Base-by-base conservation (phyloP, 148 eudicot species). In the Drosera capensis region DNA sequence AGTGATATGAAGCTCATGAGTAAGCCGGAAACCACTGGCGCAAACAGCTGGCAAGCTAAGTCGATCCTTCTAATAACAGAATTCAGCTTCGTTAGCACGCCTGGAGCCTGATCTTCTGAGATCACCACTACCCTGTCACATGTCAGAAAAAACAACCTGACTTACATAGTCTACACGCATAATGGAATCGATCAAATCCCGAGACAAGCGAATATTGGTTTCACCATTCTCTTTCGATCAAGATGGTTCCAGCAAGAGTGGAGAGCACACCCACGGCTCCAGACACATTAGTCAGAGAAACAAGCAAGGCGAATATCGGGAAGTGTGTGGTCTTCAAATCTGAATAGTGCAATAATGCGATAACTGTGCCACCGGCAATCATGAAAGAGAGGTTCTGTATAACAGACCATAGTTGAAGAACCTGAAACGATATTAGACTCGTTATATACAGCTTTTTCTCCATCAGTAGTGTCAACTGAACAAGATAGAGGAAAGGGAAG, bases 151-250 rank as follows among this genome's bases (percentile, higher is more conserved):
- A 2, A 41, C 14, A 14, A 2, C 20, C 24, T 23, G 35, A 7
- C 14, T 34, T 15, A 34, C 3, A 11, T 15, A 34, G n/a, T 11
- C 14, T 1, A 34, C n/a, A 34, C 14, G 38, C 14, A 1, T 1
- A 15, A 15, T 11, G 14, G 38, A 30, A 1, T 13, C 38, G 14
- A 34, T n/a, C n/a, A n/a, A n/a, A n/a, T 29, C 12, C n/a, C 38
- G 38, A 34, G 14, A 34, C n/a, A 6, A 7, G 8, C 14, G 11
- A 34, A 34, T 34, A 13, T 34, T 51, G 11, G 39, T n/a, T n/a
- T 66, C 61, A 87, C 96, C 96, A 88, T 74, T 88, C 96, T 77
- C 86, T 74, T 75, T 88, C 96, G 8, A 88, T 66, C 76, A 88
- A 67, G 57, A 88, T 77, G 57, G 96, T 88, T 54, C 96, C 96